phyloP scores from a whole-genome alignment of 1,284 basidiomycete species.

The Malassezia furfur region DNA sequence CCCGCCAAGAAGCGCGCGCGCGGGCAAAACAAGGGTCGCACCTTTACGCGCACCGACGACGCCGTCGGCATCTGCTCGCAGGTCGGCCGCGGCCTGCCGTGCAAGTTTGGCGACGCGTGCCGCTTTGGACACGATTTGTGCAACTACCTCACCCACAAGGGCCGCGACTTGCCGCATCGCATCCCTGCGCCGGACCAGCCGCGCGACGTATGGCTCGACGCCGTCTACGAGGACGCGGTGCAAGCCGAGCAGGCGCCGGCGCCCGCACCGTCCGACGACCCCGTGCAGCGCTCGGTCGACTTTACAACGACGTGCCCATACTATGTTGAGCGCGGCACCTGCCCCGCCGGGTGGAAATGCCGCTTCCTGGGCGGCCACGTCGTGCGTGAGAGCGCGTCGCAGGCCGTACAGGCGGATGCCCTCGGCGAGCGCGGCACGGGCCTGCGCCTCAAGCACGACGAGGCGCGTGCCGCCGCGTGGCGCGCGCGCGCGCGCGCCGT shows the following conservation, averaged over 20 bases:
- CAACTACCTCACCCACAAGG: slow-evolving; percentile 13
- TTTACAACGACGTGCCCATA: slow-evolving; percentile 59
- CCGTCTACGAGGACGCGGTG: slow-evolving; percentile 2
- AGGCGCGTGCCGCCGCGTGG: slow-evolving; percentile 52
- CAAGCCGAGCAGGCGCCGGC: background rate
- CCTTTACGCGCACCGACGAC: slow-evolving; percentile 14
- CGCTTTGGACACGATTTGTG: slow-evolving; percentile 16
- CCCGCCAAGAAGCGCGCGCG: slow-evolving; percentile 14
- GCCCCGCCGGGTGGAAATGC: slow-evolving; percentile 79
- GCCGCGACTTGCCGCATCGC: background rate
- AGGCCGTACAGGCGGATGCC: background rate
- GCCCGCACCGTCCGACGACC: slow-evolving; percentile 12
- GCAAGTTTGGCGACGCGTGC: slow-evolving; percentile 15
- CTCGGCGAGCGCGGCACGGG: slow-evolving; percentile 22
- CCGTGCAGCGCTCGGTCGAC: slow-evolving; percentile 54
- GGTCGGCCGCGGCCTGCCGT: slow-evolving; percentile 1
- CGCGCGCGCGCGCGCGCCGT: background rate
- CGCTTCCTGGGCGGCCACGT: slow-evolving; percentile 73
- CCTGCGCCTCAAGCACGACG: slow-evolving; percentile 53
- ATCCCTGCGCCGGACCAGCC: background rate
- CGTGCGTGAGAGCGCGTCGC: slow-evolving; percentile 21
- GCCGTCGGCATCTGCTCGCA: slow-evolving; percentile 7
- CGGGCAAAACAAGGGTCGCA: slow-evolving; percentile 17
- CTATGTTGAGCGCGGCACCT: slow-evolving; percentile 66
- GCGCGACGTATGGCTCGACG: slow-evolving; percentile 6